Conservation (phyloP, 192 early-diverging fungal genomes). For the Umbelopsis sp. region DNA sequence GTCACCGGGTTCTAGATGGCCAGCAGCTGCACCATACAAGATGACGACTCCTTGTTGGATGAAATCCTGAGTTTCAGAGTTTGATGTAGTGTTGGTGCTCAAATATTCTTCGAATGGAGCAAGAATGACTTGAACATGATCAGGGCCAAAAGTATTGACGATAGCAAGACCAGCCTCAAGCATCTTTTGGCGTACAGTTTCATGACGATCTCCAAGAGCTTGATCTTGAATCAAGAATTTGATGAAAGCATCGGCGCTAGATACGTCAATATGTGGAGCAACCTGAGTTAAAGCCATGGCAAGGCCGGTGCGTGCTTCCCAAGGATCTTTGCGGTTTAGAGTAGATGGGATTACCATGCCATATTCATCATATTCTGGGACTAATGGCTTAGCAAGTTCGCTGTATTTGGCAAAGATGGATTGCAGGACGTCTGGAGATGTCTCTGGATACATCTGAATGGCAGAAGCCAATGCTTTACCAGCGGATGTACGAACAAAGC, state of each 20-base stretch:
- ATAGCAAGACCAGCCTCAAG: conserved; percentile 83
- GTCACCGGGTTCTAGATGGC: conserved; percentile 77
- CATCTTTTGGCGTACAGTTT: conserved; percentile 78
- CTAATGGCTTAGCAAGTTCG: conserved; percentile 64
- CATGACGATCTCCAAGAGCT: conserved; percentile 83
- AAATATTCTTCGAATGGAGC: conserved; percentile 80
- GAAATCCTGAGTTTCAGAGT: conserved; percentile 78
- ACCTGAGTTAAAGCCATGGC: conserved; percentile 70
- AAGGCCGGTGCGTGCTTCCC: conserved; percentile 83
- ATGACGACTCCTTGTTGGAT: conserved; percentile 94
- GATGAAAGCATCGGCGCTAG: conserved; percentile 55
- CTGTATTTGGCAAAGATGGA: conserved; percentile 63
- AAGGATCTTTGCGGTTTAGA: conserved; percentile 78
- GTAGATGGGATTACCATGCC: conserved; percentile 88
- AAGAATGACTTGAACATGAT: conserved; percentile 67
- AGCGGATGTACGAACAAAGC: conserved; percentile 61
- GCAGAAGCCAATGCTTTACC: conserved; percentile 65
- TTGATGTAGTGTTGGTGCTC: conserved; percentile 59
- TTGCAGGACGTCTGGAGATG: conserved; percentile 49
- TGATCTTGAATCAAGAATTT: conserved; percentile 81
- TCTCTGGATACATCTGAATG: conserved; percentile 57
- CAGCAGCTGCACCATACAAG: conserved; percentile 87
- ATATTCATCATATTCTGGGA: conserved; percentile 88
- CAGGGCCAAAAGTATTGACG: conserved; percentile 71
- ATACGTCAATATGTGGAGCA: conserved; percentile 60